phyloP scores from a whole-genome alignment of 176 grass and related monocot genomes.

The Phoenix dactylifera region DNA sequence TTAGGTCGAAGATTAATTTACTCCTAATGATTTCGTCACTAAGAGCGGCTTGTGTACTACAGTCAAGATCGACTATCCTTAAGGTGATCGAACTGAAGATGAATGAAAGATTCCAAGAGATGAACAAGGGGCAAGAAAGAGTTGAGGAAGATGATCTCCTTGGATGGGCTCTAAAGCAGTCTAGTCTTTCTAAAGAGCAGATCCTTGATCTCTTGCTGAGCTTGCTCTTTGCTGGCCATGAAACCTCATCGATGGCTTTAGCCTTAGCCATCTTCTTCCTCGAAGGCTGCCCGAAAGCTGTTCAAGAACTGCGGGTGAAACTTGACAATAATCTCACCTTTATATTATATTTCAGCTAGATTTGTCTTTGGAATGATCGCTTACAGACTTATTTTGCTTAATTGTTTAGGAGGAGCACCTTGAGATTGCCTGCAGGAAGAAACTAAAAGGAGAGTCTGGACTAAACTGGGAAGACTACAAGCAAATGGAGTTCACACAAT shows the following conservation, averaged over 20 bases:
- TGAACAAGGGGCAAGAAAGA: slow-evolving; percentile 14
- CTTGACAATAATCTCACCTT: neutral
- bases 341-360: no score
- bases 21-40: slow-evolving; percentile 11
- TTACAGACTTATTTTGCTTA: neutral
- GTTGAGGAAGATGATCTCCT: slow-evolving; percentile 82
- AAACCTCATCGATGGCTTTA: slow-evolving; percentile 89
- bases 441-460: slow-evolving; percentile 34
- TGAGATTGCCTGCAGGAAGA: slow-evolving; percentile 48
- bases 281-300: slow-evolving; percentile 62
- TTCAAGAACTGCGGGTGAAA: slow-evolving; percentile 50
- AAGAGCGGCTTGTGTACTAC: neutral
- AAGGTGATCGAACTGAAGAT: slow-evolving; percentile 76
- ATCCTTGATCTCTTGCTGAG: slow-evolving; percentile 90
- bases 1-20: neutral
- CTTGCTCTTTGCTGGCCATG: slow-evolving; percentile 86
- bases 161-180: slow-evolving; percentile 65
- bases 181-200: slow-evolving; percentile 66
- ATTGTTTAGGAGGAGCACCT: slow-evolving; percentile 68
- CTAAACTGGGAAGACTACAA: slow-evolving; percentile 98
- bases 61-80: slow-evolving; percentile 78
- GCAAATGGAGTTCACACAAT: slow-evolving; percentile 96
- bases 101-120: slow-evolving; percentile 47
- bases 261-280: slow-evolving; percentile 85
- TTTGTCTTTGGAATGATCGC: no score